phyloP scores from a whole-genome alignment of 2,329 filamentous ascomycete species.

The Myotisia sp. region DNA sequence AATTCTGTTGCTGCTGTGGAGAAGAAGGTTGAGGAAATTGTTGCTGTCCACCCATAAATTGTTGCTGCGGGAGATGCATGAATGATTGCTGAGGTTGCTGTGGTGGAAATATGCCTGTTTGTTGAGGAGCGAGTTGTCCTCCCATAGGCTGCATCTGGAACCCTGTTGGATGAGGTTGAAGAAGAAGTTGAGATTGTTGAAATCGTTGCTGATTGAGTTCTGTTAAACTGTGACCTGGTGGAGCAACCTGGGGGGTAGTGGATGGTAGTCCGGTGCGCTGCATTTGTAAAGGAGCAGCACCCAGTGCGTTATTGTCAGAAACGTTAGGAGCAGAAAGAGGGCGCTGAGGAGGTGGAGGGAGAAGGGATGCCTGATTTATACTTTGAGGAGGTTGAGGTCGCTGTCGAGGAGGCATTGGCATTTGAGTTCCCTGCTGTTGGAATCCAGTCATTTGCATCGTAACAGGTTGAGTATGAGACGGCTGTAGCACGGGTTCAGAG shows the following conservation, averaged over 20 bases:
- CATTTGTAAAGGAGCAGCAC: slow-evolving; percentile 60
- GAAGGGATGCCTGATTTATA: slow-evolving; percentile 47
- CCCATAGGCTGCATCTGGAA: slow-evolving; percentile 32
- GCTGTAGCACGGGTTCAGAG: slow-evolving; percentile 9
- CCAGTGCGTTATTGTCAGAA: slow-evolving; percentile 56
- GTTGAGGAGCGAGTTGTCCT: slow-evolving; percentile 15
- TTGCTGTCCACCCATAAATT: slow-evolving; percentile 31
- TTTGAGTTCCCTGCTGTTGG: slow-evolving; percentile 20
- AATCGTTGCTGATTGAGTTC: slow-evolving; percentile 52
- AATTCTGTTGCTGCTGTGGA: slow-evolving; percentile 29
- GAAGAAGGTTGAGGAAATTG: slow-evolving; percentile 33
- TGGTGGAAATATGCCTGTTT: slow-evolving; percentile 31
- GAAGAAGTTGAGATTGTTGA: slow-evolving; percentile 31
- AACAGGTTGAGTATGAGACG: slow-evolving; percentile 18
- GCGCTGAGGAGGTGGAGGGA: slow-evolving; percentile 64
- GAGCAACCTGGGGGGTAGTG: slow-evolving; percentile 44
- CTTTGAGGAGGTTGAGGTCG: slow-evolving; percentile 56
- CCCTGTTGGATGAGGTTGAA: slow-evolving; percentile 51
- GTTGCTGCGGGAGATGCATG: slow-evolving; percentile 35
- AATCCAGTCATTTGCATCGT: slow-evolving; percentile 27
- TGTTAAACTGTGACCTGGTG: slow-evolving; percentile 60
- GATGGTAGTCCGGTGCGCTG: slow-evolving; percentile 66
- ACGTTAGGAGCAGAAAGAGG: slow-evolving; percentile 76
- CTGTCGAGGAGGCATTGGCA: slow-evolving; percentile 40
- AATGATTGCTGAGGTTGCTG: slow-evolving; percentile 29